Evolutionary conservation across 1,284 basidiomycete genomes (phyloP), one percentile per base, ranked within the genome.

Genomic region (Jaminaea rosea): DNA sequence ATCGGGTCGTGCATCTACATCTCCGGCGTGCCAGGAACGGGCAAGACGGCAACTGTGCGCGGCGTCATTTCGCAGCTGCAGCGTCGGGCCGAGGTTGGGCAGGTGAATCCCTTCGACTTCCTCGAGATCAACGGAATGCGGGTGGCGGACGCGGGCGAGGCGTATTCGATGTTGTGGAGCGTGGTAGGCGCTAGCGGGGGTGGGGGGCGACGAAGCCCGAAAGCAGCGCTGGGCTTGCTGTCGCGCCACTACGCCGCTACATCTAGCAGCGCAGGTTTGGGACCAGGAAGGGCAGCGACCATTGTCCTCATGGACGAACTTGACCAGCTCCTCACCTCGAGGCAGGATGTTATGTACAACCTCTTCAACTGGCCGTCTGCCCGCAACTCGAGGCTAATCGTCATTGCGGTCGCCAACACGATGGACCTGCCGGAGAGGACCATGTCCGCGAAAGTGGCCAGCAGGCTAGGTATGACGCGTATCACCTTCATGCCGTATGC

Each of bases 341-440:
- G 94, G 70, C 93, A 98, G 75, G 92, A 97, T 62, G 93, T 98
- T 2, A 87, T 98, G 36, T 98, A 98, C 77, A 97, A 97, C 74
- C 93, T 98, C 76, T 98, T 98, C 81, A 97, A 97, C 74, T 98
- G 94, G 93, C 94, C 93, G 1, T 92, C 89, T 9, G 79, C 93
- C 53, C 80, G 82, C 0, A 84, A 84, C 13, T 88, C 87, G 50
- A 86, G 87, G 68, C 80, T 99, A 13, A 84, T 97, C 47, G 93
- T 99, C 1, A 82, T 99, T 49, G 94, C 94, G 0, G 91, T 99
- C 1, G 94, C 94, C 10, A 98, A 98, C 73, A 92, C 93, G 24
- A 94, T 97, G 87, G 93, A 98, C 71, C 79, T 98, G 49, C 94
- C 94, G 0, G 93, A 98, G 75, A 81, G 93, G 24, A 86, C 86